Evolutionary conservation across 495 filamentous ascomycete genomes (phyloP).

Genomic region (Xylaria telfairii): DNA sequence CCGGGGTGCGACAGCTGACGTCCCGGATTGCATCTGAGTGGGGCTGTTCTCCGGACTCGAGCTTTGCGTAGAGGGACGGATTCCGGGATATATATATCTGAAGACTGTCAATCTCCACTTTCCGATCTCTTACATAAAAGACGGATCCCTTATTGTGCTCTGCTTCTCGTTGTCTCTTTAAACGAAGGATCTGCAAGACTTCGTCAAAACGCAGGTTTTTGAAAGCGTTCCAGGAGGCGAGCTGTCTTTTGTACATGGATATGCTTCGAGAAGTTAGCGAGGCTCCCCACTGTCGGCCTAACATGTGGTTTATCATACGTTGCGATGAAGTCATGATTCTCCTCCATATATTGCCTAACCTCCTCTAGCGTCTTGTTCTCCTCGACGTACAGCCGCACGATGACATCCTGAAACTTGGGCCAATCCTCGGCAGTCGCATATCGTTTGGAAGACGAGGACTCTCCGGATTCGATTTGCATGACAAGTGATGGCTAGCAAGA

Average conservation of each 20-base stretch:
- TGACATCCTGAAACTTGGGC: constrained; percentile 34
- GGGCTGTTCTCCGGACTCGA: constrained; percentile 35
- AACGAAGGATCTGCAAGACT: constrained; percentile 40
- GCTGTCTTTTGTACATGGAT: constrained; percentile 43
- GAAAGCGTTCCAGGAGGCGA: constrained; percentile 38
- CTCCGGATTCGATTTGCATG: constrained; percentile 27
- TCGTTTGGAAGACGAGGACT: constrained; percentile 27
- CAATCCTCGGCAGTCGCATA: constrained; percentile 39
- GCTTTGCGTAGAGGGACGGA: constrained; percentile 38
- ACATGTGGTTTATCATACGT: constrained; percentile 33
- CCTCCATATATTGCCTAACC: constrained; percentile 40
- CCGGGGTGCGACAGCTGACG: constrained; percentile 38
- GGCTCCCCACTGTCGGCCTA: neutral
- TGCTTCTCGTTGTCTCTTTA: constrained; percentile 38
- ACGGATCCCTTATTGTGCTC: constrained; percentile 30
- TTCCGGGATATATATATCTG: constrained; percentile 42
- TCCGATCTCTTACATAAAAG: constrained; percentile 39
- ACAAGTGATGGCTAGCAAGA: constrained; percentile 16
- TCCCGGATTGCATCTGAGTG: constrained; percentile 38
- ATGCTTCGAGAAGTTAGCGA: constrained; percentile 33
- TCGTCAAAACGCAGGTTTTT: constrained; percentile 43
- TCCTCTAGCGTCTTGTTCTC: constrained; percentile 42
- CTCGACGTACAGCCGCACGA: constrained; percentile 38
- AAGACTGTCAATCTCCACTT: constrained; percentile 37
- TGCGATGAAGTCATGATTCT: constrained; percentile 38